Conservation (phyloP, 148 eudicot species). For the Camellia sinensis region DNA sequence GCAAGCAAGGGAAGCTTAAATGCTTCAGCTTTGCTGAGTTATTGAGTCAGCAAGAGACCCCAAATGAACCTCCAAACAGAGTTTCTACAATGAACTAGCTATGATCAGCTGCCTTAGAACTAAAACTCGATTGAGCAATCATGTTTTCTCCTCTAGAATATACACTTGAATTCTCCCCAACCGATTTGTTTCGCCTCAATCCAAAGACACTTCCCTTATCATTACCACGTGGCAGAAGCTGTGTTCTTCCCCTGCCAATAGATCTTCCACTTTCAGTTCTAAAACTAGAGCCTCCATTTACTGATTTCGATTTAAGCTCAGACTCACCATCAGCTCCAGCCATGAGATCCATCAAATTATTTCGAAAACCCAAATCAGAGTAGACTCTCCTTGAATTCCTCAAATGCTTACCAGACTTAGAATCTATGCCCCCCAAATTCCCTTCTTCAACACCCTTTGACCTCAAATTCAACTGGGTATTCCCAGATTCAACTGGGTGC, state of each 20-base stretch:
- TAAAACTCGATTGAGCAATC: slow-evolving; percentile 13
- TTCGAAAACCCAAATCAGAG: slow-evolving; percentile 83
- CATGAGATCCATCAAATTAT: slow-evolving; percentile 82
- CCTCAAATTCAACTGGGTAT: slow-evolving; percentile 28
- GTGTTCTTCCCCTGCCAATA: slow-evolving; percentile 19
- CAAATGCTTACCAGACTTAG: slow-evolving; percentile 23
- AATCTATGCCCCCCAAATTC: slow-evolving; percentile 37
- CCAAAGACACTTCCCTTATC: slow-evolving; percentile 18
- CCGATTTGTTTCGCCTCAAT: slow-evolving; percentile 21
- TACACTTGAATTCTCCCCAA: slow-evolving; percentile 18
- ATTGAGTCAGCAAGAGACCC: slow-evolving; percentile 1
- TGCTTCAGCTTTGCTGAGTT: slow-evolving; percentile 15
- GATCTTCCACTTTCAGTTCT: slow-evolving; percentile 32
- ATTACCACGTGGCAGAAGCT: neutral
- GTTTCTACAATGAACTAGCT: slow-evolving; percentile 11
- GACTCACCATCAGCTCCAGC: slow-evolving; percentile 40
- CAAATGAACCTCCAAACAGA: neutral
- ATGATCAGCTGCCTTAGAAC: slow-evolving; percentile 8
- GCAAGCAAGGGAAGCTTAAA: slow-evolving; percentile 27
- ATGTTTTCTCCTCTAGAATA: slow-evolving; percentile 10
- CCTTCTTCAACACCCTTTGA: slow-evolving; percentile 37
- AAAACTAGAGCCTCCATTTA: slow-evolving; percentile 26
- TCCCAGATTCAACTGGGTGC: slow-evolving; percentile 45
- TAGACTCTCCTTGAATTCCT: slow-evolving; percentile 60
- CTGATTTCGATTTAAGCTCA: slow-evolving; percentile 22